A percentile compares a stretch with the other conserved stretches of the same genome.
Evolutionary conservation across 2,329 filamentous ascomycete species (phyloP).

Genomic region (Neofusicoccum ribis): DNA sequence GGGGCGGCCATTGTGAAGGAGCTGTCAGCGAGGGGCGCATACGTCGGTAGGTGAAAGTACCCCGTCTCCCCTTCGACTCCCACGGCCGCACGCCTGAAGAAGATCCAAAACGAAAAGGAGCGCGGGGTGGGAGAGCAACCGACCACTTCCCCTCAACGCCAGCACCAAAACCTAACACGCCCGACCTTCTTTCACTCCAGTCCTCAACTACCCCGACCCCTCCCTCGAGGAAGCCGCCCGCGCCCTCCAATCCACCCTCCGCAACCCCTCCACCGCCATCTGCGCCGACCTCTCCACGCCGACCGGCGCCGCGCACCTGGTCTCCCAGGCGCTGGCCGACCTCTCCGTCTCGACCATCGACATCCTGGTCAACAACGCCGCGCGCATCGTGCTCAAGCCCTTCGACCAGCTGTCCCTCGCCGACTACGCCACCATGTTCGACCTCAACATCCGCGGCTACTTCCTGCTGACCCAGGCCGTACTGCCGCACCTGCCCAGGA

Average conservation of each 20-base stretch:
- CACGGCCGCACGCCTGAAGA: too few relatives aligned
- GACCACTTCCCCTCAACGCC: too few relatives aligned
- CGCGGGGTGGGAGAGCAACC: too few relatives aligned
- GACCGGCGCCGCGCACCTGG: not conserved
- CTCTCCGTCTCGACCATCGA: conserved; percentile 33
- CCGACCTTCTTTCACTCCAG: not conserved
- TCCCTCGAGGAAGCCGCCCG: not conserved
- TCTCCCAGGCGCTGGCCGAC: not conserved
- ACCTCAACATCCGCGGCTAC: conserved; percentile 58
- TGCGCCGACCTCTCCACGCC: conserved; percentile 1
- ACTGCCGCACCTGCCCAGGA: conserved; percentile 49
- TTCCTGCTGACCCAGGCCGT: conserved; percentile 58
- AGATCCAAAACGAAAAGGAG: too few relatives aligned
- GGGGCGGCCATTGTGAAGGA: conserved; percentile 45
- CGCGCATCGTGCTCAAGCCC: conserved; percentile 29
- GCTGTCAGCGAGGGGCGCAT: conserved; percentile 41
- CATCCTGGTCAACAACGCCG: conserved; percentile 48
- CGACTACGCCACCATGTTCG: conserved; percentile 55
- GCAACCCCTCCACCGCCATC: not conserved
- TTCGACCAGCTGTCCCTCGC: conserved; percentile 44
- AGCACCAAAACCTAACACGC: too few relatives aligned
- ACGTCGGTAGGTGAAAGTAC: conserved; percentile 20
- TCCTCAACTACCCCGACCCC: not conserved
- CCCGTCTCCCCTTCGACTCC: too few relatives aligned
- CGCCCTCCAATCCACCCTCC: not conserved